phyloP scores from a whole-genome alignment of 75 land plant species.

The Selaginella tamariscina region DNA sequence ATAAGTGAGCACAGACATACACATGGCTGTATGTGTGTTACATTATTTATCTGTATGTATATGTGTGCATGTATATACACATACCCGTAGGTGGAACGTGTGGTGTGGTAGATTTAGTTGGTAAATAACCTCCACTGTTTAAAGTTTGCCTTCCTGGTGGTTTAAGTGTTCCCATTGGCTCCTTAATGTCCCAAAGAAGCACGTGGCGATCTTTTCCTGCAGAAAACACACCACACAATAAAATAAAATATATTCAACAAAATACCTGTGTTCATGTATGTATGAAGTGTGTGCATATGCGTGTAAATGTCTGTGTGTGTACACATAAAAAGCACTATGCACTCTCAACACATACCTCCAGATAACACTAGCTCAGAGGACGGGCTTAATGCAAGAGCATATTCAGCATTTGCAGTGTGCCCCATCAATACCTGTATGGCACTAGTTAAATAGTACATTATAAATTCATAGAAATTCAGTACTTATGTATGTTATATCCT shows the following conservation, averaged over 20 bases:
- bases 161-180: conserved; percentile 27
- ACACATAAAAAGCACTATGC: too few species aligned
- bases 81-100: conserved; percentile 57
- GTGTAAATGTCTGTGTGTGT: too few species aligned
- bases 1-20: too few species aligned
- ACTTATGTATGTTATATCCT: neutral
- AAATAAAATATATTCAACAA: neutral
- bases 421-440: conserved; percentile 82
- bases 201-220: conserved; percentile 86
- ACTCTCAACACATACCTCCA: conserved; percentile 58
- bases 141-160: conserved; percentile 15
- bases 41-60: too few species aligned
- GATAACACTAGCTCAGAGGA: conserved; percentile 81
- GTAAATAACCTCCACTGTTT: conserved; percentile 11
- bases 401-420: conserved; percentile 95
- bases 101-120: conserved; percentile 31
- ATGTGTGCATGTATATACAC: too few species aligned
- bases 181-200: conserved; percentile 92
- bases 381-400: conserved; percentile 85
- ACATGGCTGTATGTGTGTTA: too few species aligned
- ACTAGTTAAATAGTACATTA: neutral
- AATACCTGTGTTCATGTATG: neutral
- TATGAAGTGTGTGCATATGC: conserved; percentile 12
- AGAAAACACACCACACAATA: neutral
- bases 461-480: neutral